These are phyloP conservation scores for Auricularia heimuer DNA, from an alignment of 768 basidiomycete genomes.

Conservation along the genomic window DNA sequence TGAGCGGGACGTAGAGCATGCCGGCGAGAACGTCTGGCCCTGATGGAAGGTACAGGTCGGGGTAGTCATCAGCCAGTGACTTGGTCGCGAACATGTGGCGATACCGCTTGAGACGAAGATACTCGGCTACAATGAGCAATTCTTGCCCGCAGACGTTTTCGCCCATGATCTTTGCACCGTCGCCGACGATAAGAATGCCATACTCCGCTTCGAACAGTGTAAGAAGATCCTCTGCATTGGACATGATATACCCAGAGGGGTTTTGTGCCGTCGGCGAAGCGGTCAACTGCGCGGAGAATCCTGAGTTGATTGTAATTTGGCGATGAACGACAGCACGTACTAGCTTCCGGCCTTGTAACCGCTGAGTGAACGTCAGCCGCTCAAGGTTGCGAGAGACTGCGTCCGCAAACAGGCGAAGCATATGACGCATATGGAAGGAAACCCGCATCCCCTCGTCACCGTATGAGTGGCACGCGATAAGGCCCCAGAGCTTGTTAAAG, in stretches of 20 bases:
- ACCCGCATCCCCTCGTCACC: conserved; percentile 73
- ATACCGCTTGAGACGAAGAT: conserved; percentile 64
- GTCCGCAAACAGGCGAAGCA: conserved; percentile 69
- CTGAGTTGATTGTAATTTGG: neutral
- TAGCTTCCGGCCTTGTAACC: conserved; percentile 66
- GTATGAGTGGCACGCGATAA: conserved; percentile 71
- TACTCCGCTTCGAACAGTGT: conserved; percentile 70
- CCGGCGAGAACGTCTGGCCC: conserved; percentile 59
- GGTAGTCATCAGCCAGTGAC: conserved; percentile 60
- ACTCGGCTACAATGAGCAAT: conserved; percentile 70
- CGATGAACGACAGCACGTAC: conserved; percentile 29
- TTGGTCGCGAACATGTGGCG: conserved; percentile 51
- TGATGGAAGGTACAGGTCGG: conserved; percentile 52
- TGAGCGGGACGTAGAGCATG: conserved; percentile 65
- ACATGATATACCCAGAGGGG: conserved; percentile 69
- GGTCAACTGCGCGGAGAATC: conserved; percentile 42
- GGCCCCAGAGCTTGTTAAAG: conserved; percentile 71
- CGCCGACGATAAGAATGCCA: conserved; percentile 60
- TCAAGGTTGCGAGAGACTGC: conserved; percentile 74
- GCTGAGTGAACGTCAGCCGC: conserved; percentile 63
- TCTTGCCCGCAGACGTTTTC: conserved; percentile 67
- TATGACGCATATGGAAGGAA: conserved; percentile 75
- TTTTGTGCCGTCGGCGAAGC: conserved; percentile 56
- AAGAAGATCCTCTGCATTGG: conserved; percentile 70
- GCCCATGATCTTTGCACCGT: conserved; percentile 63